Evolutionary conservation across 805 yeast species (phyloP), one percentile per base, ranked within the genome.

Genomic region (Martiniozyma abietophila): DNA sequence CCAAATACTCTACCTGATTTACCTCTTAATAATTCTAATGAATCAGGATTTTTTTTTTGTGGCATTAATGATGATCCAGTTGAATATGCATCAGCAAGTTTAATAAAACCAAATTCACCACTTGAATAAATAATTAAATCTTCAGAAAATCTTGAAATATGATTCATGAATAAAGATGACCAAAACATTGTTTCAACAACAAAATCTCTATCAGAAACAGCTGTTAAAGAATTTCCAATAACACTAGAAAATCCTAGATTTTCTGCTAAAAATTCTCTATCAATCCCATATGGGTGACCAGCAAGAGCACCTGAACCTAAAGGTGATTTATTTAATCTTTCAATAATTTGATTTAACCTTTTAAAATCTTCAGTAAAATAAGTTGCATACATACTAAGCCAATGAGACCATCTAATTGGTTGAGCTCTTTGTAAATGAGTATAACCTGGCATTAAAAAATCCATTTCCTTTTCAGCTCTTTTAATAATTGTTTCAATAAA

Each of bases 391-490:
- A 85, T 77, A 46, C 89, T 75, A 46, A 92, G 67, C 96, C 96
- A 89, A 58, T 92, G 99, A 1, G 96, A 69, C 99, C 99, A 92
- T 63, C 99, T 76, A 53, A 92, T 92, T n/a, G 99, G 99, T 62
- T 88, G 99, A 2, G 97, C 97, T 58, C 95, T 81, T 68, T 92
- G 98, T 56, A 92, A 67, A 64, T 92, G 99, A 10, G 99, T 92
- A 65, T 92, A 92, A 28, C 99, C 99, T 8, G 99, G 99, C 97
- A 92, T 92, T 53, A 92, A 69, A 14, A 80, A 81, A 48, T 81
- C 94, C 40, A 92, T 82, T 62, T 92, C 99, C 22, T 68, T 56
- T 50, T 74, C 79, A 5, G 94, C 96, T 53, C 99, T 75, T 37
- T 67, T 67, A 27, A 76, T 52, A 46, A 92, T 70, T 14, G 78